phyloP scores from a whole-genome alignment of 2,329 filamentous ascomycete genomes.

The Aureobasidium sp. region DNA sequence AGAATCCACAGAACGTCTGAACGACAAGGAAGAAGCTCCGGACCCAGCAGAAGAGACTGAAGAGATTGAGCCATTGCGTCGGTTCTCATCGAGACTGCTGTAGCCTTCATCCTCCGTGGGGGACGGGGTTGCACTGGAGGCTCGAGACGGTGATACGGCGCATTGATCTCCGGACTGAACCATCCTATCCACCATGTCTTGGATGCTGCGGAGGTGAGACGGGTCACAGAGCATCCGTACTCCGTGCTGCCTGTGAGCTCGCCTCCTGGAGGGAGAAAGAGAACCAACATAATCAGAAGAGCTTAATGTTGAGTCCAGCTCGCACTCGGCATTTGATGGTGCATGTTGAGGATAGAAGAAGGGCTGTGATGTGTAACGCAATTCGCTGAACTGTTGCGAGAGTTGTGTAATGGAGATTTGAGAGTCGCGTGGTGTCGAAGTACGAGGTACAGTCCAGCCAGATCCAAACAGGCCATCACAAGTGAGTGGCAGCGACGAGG shows the following conservation, averaged over 20 bases:
- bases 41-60: slow-evolving; percentile 9
- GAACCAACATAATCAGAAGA: slow-evolving; percentile 6
- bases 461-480: slow-evolving; percentile 27
- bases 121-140: neutral
- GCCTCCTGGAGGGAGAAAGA: slow-evolving; percentile 3
- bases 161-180: slow-evolving; percentile 33
- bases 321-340: neutral
- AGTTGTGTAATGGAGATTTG: slow-evolving; percentile 31
- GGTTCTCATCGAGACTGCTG: slow-evolving; percentile 17
- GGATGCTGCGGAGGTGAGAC: slow-evolving; percentile 31
- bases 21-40: neutral
- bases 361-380: slow-evolving; percentile 24
- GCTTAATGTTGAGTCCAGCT: neutral
- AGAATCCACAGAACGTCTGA: slow-evolving; percentile 13
- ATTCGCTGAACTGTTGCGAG: slow-evolving; percentile 28
- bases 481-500: slow-evolving; percentile 19
- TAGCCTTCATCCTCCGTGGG: slow-evolving; percentile 16
- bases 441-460: slow-evolving; percentile 25
- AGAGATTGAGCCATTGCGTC: slow-evolving; percentile 15
- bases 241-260: slow-evolving; percentile 3
- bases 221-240: slow-evolving; percentile 27
- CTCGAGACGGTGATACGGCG: slow-evolving; percentile 16
- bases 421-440: slow-evolving; percentile 22
- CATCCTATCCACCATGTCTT: slow-evolving; percentile 33
- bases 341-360: slow-evolving; percentile 17